A percentile compares a stretch with the other conserved stretches of the same genome.
Conservation (phyloP, 106 monocot species). For the Dioscorea zingiberensis region DNA sequence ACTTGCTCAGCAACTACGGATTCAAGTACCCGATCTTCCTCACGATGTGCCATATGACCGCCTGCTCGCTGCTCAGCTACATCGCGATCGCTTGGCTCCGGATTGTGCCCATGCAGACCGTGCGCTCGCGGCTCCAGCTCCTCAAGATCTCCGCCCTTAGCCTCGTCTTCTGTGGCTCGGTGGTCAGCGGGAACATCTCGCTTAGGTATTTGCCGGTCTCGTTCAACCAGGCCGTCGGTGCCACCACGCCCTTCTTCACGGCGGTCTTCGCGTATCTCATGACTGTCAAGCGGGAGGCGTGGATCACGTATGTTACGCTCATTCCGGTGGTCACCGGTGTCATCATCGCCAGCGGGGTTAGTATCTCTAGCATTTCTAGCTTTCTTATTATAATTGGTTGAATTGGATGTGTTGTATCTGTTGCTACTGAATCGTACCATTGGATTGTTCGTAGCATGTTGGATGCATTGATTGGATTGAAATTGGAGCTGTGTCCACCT, state of each 20-base stretch:
- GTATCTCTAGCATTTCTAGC: not conserved
- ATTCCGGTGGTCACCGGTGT: constrained; percentile 42
- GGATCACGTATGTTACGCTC: constrained; percentile 30
- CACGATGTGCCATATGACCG: constrained; percentile 45
- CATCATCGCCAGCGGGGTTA: constrained; percentile 37
- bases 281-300: constrained; percentile 31
- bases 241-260: constrained; percentile 43
- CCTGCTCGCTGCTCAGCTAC: constrained; percentile 36
- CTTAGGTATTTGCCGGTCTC: constrained; percentile 30
- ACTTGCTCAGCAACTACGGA: constrained; percentile 34
- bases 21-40: constrained; percentile 51
- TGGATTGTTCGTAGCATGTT: no score
- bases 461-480: no score
- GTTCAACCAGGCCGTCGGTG: constrained; percentile 42
- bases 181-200: constrained; percentile 37
- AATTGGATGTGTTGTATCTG: no score
- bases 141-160: constrained; percentile 33
- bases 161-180: constrained; percentile 34
- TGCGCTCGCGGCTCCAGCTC: constrained; percentile 26
- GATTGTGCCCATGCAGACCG: constrained; percentile 30
- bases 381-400: no score
- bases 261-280: constrained; percentile 35
- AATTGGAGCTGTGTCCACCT: no score
- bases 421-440: no score
- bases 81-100: constrained; percentile 32